A percentile compares a stretch with the other conserved stretches of the same genome.
These are phyloP conservation scores for Cucurbita pepo DNA, from an alignment of 306 rosid species.

Conservation along the genomic window DNA sequence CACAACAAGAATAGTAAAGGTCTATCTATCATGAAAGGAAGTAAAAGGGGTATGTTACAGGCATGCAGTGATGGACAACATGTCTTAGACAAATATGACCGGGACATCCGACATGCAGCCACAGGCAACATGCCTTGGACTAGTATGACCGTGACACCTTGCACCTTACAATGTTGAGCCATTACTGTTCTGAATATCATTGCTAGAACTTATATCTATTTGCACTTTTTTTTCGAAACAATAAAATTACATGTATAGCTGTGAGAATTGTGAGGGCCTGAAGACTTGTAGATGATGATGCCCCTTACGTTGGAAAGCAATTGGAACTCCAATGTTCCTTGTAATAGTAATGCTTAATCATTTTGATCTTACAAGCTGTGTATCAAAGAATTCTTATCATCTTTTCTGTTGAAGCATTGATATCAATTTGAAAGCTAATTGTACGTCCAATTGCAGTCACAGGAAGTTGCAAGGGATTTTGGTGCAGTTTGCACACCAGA, in stretches of 20 bases:
- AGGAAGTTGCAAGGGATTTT: slow-evolving; percentile 69
- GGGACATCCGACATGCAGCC: too few species aligned
- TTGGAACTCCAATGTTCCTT: neutral
- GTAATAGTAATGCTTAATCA: neutral
- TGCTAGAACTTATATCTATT: neutral
- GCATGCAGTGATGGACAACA: too few species aligned
- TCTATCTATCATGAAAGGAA: too few species aligned
- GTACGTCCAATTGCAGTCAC: slow-evolving; percentile 40
- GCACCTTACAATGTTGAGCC: neutral
- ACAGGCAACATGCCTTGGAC: too few species aligned
- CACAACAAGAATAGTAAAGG: too few species aligned
- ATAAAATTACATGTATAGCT: neutral
- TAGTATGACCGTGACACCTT: neutral
- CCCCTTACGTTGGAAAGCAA: neutral
- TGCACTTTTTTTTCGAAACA: neutral
- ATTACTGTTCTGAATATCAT: neutral
- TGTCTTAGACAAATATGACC: too few species aligned
- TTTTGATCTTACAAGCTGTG: neutral
- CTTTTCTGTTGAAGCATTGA: neutral
- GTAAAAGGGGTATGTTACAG: too few species aligned
- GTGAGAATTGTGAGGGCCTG: neutral
- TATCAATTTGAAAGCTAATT: neutral
- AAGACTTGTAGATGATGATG: neutral
- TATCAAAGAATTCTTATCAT: neutral
- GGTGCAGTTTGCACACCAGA: slow-evolving; percentile 94